These are phyloP conservation scores for Aspergillus sp. DNA, from an alignment of 2,329 filamentous ascomycete species.

Conservation along the genomic window DNA sequence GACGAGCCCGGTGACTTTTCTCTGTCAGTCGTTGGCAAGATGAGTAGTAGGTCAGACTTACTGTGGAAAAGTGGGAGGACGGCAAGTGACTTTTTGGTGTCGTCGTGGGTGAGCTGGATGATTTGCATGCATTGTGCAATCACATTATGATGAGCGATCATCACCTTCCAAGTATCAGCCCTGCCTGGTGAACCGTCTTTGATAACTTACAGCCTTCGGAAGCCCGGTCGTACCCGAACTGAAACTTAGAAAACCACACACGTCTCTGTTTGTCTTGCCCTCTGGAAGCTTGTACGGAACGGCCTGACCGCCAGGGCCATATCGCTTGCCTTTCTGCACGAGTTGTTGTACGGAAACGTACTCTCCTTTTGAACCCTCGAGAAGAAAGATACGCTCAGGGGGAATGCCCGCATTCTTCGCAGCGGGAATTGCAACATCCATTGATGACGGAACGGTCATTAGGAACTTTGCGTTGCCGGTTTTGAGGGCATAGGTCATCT, in stretches of 20 bases:
- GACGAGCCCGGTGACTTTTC: constrained; percentile 57
- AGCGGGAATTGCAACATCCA: constrained; percentile 56
- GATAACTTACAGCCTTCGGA: constrained; percentile 43
- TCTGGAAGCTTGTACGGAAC: constrained; percentile 50
- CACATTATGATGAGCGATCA: constrained; percentile 56
- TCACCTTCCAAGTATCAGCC: constrained; percentile 34
- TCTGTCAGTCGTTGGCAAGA: background rate
- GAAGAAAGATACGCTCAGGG: constrained; percentile 54
- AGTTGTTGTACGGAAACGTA: constrained; percentile 46
- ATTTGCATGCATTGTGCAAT: constrained; percentile 64
- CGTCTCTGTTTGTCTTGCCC: constrained; percentile 57
- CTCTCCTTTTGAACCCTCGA: constrained; percentile 54
- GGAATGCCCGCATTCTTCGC: constrained; percentile 56
- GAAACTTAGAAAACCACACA: constrained; percentile 56
- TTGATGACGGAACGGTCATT: constrained; percentile 56
- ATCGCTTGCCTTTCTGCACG: constrained; percentile 30
- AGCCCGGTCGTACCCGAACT: constrained; percentile 52
- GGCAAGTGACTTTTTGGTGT: constrained; percentile 54
- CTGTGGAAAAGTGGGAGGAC: constrained; percentile 63
- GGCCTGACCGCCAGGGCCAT: constrained; percentile 45
- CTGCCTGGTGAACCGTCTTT: no score
- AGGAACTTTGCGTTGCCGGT: constrained; percentile 58
- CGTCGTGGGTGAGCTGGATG: constrained; percentile 50
- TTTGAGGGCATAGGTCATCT: constrained; percentile 65
- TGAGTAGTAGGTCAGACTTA: background rate